Conservation (phyloP, 2,329 filamentous ascomycete species). For the Cladorrhinum sp. region DNA sequence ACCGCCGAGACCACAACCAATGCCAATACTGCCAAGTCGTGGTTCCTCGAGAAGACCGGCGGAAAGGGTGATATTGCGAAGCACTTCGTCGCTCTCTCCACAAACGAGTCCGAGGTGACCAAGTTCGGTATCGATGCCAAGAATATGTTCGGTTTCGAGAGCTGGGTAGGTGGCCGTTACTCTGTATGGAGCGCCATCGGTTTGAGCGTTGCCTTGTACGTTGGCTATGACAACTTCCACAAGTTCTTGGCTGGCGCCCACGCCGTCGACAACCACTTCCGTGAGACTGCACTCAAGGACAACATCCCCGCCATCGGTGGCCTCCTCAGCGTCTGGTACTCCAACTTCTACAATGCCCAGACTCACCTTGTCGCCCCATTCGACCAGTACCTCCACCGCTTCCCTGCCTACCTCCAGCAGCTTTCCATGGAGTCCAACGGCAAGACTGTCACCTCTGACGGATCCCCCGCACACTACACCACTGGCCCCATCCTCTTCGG, state of each 20-base stretch:
- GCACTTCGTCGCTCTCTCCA: constrained; percentile 97
- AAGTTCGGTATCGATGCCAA: constrained; percentile 98
- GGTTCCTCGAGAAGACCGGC: constrained; percentile 83
- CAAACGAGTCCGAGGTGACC: constrained; percentile 90
- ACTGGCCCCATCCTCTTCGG: constrained; percentile 95
- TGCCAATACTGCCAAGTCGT: constrained; percentile 92
- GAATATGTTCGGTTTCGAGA: constrained; percentile 99
- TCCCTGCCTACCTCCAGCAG: constrained; percentile 98
- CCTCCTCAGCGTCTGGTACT: constrained; percentile 96
- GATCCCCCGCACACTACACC: constrained; percentile 91
- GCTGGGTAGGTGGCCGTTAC: constrained; percentile 97
- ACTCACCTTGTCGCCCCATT: constrained; percentile 97
- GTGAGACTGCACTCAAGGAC: constrained; percentile 80
- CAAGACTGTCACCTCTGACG: constrained; percentile 90
- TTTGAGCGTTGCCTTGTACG: constrained; percentile 87
- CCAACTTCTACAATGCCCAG: constrained; percentile 97
- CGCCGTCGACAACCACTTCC: constrained; percentile 99
- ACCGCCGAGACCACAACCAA: constrained; percentile 97
- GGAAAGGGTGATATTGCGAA: constrained; percentile 88
- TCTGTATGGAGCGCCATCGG: constrained; percentile 99
- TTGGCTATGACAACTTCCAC: constrained; percentile 97
- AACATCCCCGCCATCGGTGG: constrained; percentile 94
- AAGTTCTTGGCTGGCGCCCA: constrained; percentile 92
- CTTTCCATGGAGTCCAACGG: constrained; percentile 99
- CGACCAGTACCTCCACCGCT: constrained; percentile 98